Evolutionary conservation across 306 rosid genomes (phyloP).

Genomic region (Trichosanthes cucumerina): DNA sequence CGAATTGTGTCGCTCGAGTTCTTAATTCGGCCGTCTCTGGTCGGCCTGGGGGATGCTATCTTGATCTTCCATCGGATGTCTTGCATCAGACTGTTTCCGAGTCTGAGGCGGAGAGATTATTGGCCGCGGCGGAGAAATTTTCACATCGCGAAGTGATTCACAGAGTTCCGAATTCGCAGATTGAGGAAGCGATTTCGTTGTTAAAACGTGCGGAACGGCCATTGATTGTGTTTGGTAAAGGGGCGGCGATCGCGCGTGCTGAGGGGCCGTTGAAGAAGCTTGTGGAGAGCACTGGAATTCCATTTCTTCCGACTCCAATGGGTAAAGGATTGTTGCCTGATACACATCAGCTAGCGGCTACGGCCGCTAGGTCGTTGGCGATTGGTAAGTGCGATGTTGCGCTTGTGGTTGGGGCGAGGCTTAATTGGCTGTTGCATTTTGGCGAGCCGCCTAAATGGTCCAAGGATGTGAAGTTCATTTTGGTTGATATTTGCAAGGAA

Average conservation of each 20-base stretch:
- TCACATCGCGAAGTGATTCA: neutral
- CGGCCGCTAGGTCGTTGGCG: conserved; percentile 84
- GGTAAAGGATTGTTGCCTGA: conserved; percentile 82
- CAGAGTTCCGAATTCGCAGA: conserved; percentile 15
- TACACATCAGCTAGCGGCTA: conserved; percentile 68
- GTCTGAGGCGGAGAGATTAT: conserved; percentile 48
- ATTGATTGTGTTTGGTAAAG: conserved; percentile 78
- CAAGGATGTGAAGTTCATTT: conserved; percentile 62
- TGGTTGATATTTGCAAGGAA: conserved; percentile 62
- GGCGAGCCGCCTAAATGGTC: conserved; percentile 97
- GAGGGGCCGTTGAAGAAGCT: conserved; percentile 48
- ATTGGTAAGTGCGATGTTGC: conserved; percentile 93
- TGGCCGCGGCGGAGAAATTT: conserved; percentile 27
- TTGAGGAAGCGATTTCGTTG: conserved; percentile 42
- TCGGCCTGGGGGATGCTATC: conserved; percentile 79
- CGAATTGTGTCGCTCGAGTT: conserved; percentile 43
- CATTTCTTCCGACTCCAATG: conserved; percentile 94
- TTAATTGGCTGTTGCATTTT: conserved; percentile 86
- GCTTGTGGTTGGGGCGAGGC: conserved; percentile 71
- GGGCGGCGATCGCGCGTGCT: conserved; percentile 76
- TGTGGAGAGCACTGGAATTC: conserved; percentile 74
- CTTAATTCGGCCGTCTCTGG: conserved; percentile 37
- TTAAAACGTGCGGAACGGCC: conserved; percentile 66
- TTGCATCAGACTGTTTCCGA: conserved; percentile 48
- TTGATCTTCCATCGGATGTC: conserved; percentile 84